phyloP scores from a whole-genome alignment of 129 eudicot species.

The Lactuca sativa region DNA sequence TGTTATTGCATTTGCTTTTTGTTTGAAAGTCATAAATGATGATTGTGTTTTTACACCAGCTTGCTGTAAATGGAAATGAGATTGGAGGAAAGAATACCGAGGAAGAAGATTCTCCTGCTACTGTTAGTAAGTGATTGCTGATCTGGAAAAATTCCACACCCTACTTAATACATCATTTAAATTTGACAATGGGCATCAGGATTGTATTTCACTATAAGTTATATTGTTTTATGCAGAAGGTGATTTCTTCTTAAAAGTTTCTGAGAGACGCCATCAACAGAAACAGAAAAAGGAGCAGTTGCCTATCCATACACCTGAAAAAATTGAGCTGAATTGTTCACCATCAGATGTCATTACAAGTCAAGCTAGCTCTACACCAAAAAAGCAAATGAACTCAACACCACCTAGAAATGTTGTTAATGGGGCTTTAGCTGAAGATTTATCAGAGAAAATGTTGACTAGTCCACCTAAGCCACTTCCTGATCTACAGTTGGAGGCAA shows the following conservation, averaged over 20 bases:
- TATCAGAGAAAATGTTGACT: conserved; percentile 34
- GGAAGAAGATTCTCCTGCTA: conserved; percentile 47
- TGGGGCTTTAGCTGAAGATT: conserved; percentile 36
- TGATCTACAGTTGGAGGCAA: conserved; percentile 84
- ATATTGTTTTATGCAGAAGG: conserved; percentile 41
- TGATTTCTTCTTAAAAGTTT: conserved; percentile 52
- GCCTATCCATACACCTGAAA: conserved; percentile 39
- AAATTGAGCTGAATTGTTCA: conserved; percentile 34
- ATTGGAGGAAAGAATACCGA: conserved; percentile 32
- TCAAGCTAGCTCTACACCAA: conserved; percentile 45
- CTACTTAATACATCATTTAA: background rate
- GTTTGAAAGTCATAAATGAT: conserved; percentile 1
- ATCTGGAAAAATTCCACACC: conserved; percentile 10
- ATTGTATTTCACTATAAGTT: background rate
- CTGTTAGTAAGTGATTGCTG: conserved; percentile 53
- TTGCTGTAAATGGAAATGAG: conserved; percentile 50
- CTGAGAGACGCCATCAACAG: conserved; percentile 46
- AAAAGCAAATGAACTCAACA: conserved; percentile 45
- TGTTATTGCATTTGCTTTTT: conserved; percentile 1
- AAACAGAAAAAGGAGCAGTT: conserved; percentile 45
- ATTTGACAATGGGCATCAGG: background rate
- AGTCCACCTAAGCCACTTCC: conserved; percentile 58
- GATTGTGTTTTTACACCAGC: conserved; percentile 34
- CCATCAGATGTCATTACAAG: conserved; percentile 44
- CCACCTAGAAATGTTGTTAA: conserved; percentile 38